A percentile compares a stretch with the other conserved stretches of the same genome.
Conservation (phyloP, 1,139 yeast species). For the Hanseniaspora uvarum region DNA sequence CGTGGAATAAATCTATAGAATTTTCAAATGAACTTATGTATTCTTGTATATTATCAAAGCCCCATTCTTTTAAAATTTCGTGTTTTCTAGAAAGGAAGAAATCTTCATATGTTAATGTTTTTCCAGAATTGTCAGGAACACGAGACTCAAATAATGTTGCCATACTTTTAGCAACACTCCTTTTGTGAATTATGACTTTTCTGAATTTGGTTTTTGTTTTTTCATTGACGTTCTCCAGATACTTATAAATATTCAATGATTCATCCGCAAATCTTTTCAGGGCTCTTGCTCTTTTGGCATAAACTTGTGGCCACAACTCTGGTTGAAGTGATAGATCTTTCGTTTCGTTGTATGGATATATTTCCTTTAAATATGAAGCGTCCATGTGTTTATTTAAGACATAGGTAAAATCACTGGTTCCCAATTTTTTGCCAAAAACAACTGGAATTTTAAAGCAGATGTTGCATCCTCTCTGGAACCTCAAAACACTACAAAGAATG, state of each 20-base stretch:
- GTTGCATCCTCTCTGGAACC: background rate
- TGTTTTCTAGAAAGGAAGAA: background rate
- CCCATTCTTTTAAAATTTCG: background rate
- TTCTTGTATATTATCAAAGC: background rate
- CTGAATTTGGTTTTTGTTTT: background rate
- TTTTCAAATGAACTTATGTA: background rate
- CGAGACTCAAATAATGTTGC: background rate
- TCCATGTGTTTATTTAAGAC: background rate
- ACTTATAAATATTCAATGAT: background rate
- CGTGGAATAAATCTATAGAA: background rate
- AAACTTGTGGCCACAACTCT: background rate
- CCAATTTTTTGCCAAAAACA: background rate
- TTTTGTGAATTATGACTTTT: background rate
- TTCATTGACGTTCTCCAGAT: background rate
- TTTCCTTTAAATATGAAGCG: conserved; percentile 1
- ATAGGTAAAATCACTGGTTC: background rate
- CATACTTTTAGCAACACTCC: background rate
- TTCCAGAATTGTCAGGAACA: background rate
- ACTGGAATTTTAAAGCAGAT: background rate
- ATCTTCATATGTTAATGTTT: background rate
- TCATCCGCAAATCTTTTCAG: background rate
- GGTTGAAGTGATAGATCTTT: background rate
- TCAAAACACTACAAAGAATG: background rate
- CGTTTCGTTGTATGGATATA: background rate
- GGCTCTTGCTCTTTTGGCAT: background rate